A percentile compares a stretch with the other conserved stretches of the same genome.
Conservation (phyloP, 2,329 filamentous ascomycete genomes). For the Penicillium frequentans region DNA sequence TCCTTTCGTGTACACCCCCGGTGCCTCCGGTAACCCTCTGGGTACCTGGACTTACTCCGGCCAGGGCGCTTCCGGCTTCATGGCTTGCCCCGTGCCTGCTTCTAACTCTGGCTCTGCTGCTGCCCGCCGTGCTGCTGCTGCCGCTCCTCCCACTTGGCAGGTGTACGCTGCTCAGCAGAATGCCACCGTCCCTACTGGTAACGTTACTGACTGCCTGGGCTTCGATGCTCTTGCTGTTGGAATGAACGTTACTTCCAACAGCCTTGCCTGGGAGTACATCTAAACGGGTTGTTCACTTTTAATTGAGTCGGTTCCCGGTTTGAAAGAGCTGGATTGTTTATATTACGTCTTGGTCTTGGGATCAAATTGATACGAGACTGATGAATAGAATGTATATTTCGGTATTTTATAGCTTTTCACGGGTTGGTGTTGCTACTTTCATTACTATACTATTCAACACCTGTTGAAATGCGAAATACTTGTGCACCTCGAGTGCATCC, state of each 20-base stretch:
- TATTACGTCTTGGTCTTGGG: not conserved
- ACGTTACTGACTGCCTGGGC: slow-evolving; percentile 37
- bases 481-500: not conserved
- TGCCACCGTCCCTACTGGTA: slow-evolving; percentile 39
- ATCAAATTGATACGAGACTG: not conserved
- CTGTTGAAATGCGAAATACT: not conserved
- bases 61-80: slow-evolving; percentile 38
- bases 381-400: not conserved
- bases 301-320: not conserved
- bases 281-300: slow-evolving; percentile 15
- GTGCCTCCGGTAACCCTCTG: slow-evolving; percentile 19
- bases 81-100: slow-evolving; percentile 40
- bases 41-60: slow-evolving; percentile 31
- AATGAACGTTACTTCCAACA: slow-evolving; percentile 14
- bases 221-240: slow-evolving; percentile 36
- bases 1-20: slow-evolving; percentile 48
- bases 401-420: not conserved
- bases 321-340: not conserved
- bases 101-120: slow-evolving; percentile 8
- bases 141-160: slow-evolving; percentile 30
- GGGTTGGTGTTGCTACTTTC: not conserved
- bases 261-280: slow-evolving; percentile 41
- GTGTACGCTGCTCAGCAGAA: slow-evolving; percentile 41
- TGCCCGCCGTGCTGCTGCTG: slow-evolving; percentile 5
- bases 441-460: not conserved